Conservation (phyloP, 305 asterid genomes). For the Rubia peregrina region DNA sequence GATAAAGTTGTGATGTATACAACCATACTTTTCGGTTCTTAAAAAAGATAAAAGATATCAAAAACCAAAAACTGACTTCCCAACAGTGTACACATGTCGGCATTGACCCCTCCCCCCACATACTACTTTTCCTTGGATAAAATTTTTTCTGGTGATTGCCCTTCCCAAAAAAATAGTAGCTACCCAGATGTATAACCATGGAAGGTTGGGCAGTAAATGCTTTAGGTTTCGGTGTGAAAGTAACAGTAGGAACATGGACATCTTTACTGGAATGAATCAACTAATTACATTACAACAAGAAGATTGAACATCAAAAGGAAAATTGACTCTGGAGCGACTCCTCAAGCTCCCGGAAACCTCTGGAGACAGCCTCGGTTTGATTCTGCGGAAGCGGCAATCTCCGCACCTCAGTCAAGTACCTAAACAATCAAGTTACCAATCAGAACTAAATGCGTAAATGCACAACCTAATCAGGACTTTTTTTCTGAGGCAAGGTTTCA, state of each 20-base stretch:
- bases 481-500: neutral
- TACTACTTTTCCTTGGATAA: too few relatives aligned
- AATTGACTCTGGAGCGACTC: slow-evolving; percentile 63
- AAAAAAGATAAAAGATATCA: too few relatives aligned
- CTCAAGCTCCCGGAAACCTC: slow-evolving; percentile 81
- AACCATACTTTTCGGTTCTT: too few relatives aligned
- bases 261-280: neutral
- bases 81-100: too few relatives aligned
- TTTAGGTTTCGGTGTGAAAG: too few relatives aligned
- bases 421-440: slow-evolving; percentile 12
- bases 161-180: neutral
- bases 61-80: too few relatives aligned
- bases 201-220: neutral
- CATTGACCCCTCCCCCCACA: too few relatives aligned
- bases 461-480: neutral
- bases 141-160: neutral
- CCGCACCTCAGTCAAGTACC: slow-evolving; percentile 88
- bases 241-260: neutral
- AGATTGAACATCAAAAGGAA: slow-evolving; percentile 34
- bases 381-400: slow-evolving; percentile 73
- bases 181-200: neutral
- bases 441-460: neutral
- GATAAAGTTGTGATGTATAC: too few relatives aligned
- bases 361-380: slow-evolving; percentile 68
- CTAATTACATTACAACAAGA: neutral